Conservation (phyloP, 805 yeast species). For the Yamadazyma laniorum region DNA sequence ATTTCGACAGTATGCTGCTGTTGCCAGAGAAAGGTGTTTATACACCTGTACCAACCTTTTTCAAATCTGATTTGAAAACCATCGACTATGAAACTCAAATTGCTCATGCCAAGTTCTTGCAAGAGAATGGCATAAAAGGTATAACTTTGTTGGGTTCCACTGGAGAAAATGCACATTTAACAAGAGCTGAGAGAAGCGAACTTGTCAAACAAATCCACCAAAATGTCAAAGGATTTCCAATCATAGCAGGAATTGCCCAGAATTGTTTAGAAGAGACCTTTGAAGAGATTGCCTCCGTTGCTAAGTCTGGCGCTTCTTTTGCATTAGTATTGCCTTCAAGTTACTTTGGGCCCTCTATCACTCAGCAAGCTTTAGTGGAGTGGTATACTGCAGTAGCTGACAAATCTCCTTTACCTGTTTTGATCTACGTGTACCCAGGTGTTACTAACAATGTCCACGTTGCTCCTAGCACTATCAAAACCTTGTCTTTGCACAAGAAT, state of each 20-base stretch:
- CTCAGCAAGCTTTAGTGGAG: slow-evolving; percentile 47
- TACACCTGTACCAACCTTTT: slow-evolving; percentile 56
- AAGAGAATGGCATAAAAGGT: slow-evolving; percentile 47
- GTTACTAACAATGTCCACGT: slow-evolving; percentile 43
- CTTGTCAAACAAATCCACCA: slow-evolving; percentile 32
- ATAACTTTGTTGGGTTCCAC: slow-evolving; percentile 52
- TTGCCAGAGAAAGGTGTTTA: slow-evolving; percentile 36
- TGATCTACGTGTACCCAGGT: slow-evolving; percentile 51
- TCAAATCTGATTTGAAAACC: slow-evolving; percentile 39
- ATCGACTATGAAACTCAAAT: slow-evolving; percentile 47
- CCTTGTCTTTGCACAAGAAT: slow-evolving; percentile 44
- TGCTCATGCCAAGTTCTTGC: slow-evolving; percentile 42
- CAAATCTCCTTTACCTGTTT: slow-evolving; percentile 39
- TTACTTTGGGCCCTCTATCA: slow-evolving; percentile 47
- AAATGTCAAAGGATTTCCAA: slow-evolving; percentile 38
- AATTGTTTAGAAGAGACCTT: slow-evolving; percentile 46
- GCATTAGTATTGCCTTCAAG: slow-evolving; percentile 45
- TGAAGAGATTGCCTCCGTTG: slow-evolving; percentile 34
- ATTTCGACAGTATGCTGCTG: no score
- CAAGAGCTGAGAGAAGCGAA: slow-evolving; percentile 43
- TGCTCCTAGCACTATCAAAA: slow-evolving; percentile 36
- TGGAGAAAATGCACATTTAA: slow-evolving; percentile 53
- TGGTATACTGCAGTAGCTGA: slow-evolving; percentile 46
- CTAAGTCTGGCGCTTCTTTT: slow-evolving; percentile 37
- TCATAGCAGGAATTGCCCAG: slow-evolving; percentile 51